Base-by-base conservation (phyloP, 176 grass and related monocot genomes). In the Raddia distichophylla region DNA sequence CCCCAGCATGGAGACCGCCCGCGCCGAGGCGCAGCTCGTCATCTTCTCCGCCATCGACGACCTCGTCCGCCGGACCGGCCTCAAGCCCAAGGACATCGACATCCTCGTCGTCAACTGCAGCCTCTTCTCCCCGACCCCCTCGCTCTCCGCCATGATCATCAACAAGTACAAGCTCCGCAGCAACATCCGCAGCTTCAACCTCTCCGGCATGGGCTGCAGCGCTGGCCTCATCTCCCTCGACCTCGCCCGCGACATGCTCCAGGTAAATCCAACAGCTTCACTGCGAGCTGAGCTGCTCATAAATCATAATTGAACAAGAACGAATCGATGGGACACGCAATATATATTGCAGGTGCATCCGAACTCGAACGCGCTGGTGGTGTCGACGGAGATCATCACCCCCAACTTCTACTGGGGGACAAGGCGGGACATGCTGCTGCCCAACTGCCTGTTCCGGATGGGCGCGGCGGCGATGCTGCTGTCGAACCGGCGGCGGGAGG, bases 41-140 rank as follows among this genome's bases (percentile, higher is more conserved):
- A 97, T 97, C 69, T 97, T 97, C 89, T 91, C 89, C 65, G 94
- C 94, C 69, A 94, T 97, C 40, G 89, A 97, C 64, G 94, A 97
- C 78, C 87, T 97, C 64, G 71, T 97, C 15, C 79, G 82, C 0
- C 92, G 90, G 58, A 97, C 94, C 0, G 86, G 89, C 0, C 54
- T 97, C 64, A 93, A 89, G 76, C 84, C 84, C 10, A 97, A 97
- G 79, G 86, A 97, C 82, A 94, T 97, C 74, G 94, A 97, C 83
- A 91, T 97, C 76, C 83, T 97, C 71, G 85, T 97, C 20, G 91
- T 94, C 60, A 97, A 97, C 87, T 97, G 94, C 82, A 97, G 94
- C 53, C 89, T 97, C 52, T 97, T 97, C 79, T 94, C 94, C 0
- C 91, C 94, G 1, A 97, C 94, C 10, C 94, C 94, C 0, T 97